Base-by-base conservation (phyloP, 306 rosid species). In the Senna tora region DNA sequence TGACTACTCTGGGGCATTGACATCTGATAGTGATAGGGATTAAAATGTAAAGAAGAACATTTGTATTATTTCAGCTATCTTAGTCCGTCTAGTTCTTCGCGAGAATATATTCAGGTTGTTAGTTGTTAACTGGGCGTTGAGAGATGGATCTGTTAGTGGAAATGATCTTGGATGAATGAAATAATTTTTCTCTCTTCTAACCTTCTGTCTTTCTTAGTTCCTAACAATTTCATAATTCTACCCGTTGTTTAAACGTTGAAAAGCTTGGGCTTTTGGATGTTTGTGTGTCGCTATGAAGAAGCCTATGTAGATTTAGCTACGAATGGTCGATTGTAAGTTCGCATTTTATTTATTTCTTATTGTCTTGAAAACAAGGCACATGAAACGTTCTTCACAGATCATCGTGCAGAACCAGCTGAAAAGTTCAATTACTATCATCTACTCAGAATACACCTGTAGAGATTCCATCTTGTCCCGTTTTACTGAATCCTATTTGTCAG, bases 331-430 rank as follows among this genome's bases (percentile, higher is more conserved):
- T 20, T 38, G 56, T 65, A 5, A 4, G 28, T 30, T 45, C 2
- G 54, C 20, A 9, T 1, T 43, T 60, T 34, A 39, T 36, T 60
- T 33, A 30, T n/a, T 30, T 25, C 16, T 28, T 16, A n/a, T 46
- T 47, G 69, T 42, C 20, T 43, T 2, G 39, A 43, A 21, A 28
- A n/a, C n/a, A 7, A 11, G 42, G 13, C 38, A 15, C 4, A 14
- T 15, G 20, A 30, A 57, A 34, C 6, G 20, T 6, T 6, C 22
- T 32, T 32, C 42, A 58, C 8, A 20, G 7, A 30, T 43, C 45
- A 17, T 66, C 30, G 16, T 28, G 56, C 57, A n/a, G 30, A 66
- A 66, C 55, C 22, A 13, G 71, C 45, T 47, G 57, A 30, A 30
- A 30, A 9, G 34, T 63, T 42, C 13, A 19, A 10, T 6, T 20